phyloP scores from a whole-genome alignment of 805 yeast genomes.

The Jamesozyma lodderae region DNA sequence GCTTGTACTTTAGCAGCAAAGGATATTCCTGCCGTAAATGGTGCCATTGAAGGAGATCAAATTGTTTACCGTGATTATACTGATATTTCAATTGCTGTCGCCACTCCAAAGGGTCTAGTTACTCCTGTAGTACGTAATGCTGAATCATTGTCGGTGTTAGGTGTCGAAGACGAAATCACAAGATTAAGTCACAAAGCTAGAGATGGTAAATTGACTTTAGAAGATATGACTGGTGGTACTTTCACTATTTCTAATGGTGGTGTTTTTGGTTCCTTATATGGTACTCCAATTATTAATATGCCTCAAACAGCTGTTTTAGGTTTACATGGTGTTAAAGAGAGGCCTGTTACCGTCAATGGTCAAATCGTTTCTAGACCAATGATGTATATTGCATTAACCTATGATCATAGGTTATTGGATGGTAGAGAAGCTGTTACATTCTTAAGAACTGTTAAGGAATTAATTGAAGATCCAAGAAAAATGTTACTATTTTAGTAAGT shows the following conservation, averaged over 20 bases:
- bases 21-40: constrained; percentile 92
- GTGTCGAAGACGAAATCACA: constrained; percentile 79
- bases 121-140: constrained; percentile 97
- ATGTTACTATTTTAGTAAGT: constrained; percentile 55
- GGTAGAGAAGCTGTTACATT: constrained; percentile 98
- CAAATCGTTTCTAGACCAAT: constrained; percentile 95
- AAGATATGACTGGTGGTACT: constrained; percentile 99
- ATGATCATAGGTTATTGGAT: constrained; percentile 95
- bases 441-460: constrained; percentile 91
- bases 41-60: constrained; percentile 88
- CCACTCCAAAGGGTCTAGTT: constrained; percentile 98
- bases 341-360: constrained; percentile 94
- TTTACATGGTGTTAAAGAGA: constrained; percentile 93
- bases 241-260: constrained; percentile 99
- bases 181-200: constrained; percentile 86
- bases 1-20: constrained; percentile 89
- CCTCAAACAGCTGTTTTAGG: constrained; percentile 98
- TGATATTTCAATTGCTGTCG: constrained; percentile 93
- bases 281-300: constrained; percentile 96
- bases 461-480: constrained; percentile 97
- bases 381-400: constrained; percentile 98
- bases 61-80: constrained; percentile 94
- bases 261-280: constrained; percentile 93
- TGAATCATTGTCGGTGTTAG: constrained; percentile 80
- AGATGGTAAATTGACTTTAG: constrained; percentile 90